Conservation (phyloP, 164 flowering plant genomes). For the Liriodendron chinense region DNA sequence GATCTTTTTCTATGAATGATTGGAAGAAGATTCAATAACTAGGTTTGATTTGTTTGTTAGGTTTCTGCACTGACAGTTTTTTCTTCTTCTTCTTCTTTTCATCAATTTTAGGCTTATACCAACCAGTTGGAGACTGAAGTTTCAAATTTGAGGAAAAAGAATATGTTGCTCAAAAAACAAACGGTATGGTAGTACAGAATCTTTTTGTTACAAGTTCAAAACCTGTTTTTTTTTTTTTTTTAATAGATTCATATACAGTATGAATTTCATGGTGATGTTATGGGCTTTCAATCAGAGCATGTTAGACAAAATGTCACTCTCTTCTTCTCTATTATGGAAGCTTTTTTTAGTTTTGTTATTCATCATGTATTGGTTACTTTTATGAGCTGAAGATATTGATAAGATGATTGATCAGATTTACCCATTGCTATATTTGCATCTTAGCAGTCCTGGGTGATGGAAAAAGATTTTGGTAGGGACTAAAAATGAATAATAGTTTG, state of each 20-base stretch:
- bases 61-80: background rate
- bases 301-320: too few species aligned
- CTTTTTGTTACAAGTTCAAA: too few species aligned
- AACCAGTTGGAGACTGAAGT: constrained; percentile 34
- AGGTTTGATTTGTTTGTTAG: background rate
- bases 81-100: background rate
- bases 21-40: background rate
- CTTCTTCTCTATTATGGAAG: too few species aligned
- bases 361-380: too few species aligned
- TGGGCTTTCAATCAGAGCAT: too few species aligned
- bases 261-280: background rate
- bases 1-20: background rate
- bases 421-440: too few species aligned
- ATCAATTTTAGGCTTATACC: constrained; percentile 34
- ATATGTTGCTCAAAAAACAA: constrained; percentile 30
- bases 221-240: background rate
- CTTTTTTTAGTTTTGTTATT: too few species aligned
- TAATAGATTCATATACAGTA: background rate
- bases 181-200: constrained; percentile 24
- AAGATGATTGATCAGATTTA: too few species aligned
- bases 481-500: too few species aligned
- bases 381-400: too few species aligned
- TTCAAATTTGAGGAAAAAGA: constrained; percentile 22
- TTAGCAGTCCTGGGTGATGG: too few species aligned
- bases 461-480: too few species aligned